phyloP scores from a whole-genome alignment of 306 rosid species.

The Castanospermum australe region DNA sequence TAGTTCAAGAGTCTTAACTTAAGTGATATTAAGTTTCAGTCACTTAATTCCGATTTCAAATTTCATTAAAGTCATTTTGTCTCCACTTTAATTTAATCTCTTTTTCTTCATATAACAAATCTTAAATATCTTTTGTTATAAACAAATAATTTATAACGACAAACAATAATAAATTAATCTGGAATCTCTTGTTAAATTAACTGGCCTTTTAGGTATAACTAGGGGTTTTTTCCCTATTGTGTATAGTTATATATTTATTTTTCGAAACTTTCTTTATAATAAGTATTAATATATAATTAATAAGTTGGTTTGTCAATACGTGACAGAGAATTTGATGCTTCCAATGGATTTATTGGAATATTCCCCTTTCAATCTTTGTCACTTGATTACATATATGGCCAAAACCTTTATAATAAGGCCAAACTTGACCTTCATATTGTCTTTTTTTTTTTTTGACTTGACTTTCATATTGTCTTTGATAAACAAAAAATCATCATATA shows the following conservation, averaged over 20 bases:
- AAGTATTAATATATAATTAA: neutral
- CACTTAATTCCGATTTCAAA: too few species aligned
- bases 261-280: neutral
- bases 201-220: neutral
- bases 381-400: neutral
- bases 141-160: neutral
- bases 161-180: too few species aligned
- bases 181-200: neutral
- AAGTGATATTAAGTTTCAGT: too few species aligned
- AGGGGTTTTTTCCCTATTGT: neutral
- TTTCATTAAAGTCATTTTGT: too few species aligned
- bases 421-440: neutral
- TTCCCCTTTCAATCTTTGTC: neutral
- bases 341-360: neutral
- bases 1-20: too few species aligned
- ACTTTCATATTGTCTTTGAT: too few species aligned
- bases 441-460: too few species aligned
- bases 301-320: neutral
- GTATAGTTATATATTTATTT: too few species aligned
- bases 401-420: conserved; percentile 5
- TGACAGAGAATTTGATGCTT: neutral
- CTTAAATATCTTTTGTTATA: too few species aligned
- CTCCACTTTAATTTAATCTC: too few species aligned
- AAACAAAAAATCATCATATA: neutral
- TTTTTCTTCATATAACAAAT: too few species aligned